A percentile compares a stretch with the other conserved stretches of the same genome.
phyloP scores from a whole-genome alignment of 1,139 yeast genomes.

The Debaryomyces udenii region DNA sequence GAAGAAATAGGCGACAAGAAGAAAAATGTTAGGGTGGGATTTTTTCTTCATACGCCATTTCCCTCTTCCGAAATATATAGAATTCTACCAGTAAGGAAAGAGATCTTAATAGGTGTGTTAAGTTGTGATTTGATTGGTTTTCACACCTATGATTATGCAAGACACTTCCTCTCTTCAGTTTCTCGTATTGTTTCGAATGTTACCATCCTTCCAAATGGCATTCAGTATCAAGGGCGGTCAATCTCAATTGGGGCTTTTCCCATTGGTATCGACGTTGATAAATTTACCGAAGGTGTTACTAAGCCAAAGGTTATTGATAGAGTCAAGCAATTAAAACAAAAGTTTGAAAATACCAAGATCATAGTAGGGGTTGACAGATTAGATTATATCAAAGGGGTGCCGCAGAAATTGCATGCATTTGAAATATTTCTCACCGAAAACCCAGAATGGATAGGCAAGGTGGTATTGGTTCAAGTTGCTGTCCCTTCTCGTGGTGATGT shows the following conservation, averaged over 20 bases:
- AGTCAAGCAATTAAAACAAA: slow-evolving; percentile 60
- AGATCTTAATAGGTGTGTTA: slow-evolving; percentile 86
- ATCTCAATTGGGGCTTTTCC: slow-evolving; percentile 97
- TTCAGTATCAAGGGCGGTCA: slow-evolving; percentile 72
- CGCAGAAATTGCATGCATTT: slow-evolving; percentile 94
- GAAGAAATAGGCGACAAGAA: slow-evolving; percentile 53
- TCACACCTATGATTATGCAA: slow-evolving; percentile 99
- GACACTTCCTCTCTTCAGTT: slow-evolving; percentile 94
- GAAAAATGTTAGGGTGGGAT: slow-evolving; percentile 77
- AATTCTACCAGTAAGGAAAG: slow-evolving; percentile 92
- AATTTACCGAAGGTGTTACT: slow-evolving; percentile 78
- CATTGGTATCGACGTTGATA: slow-evolving; percentile 95
- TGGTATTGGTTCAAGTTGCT: slow-evolving; percentile 93
- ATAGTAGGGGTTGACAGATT: slow-evolving; percentile 95
- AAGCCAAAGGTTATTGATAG: slow-evolving; percentile 65
- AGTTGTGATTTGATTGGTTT: slow-evolving; percentile 96
- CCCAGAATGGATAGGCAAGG: slow-evolving; percentile 98
- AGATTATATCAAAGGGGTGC: slow-evolving; percentile 96
- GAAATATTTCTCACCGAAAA: slow-evolving; percentile 89
- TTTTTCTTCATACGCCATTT: slow-evolving; percentile 96
- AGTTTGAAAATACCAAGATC: slow-evolving; percentile 71
- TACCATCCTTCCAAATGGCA: slow-evolving; percentile 89
- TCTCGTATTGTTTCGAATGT: slow-evolving; percentile 75
- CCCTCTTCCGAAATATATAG: slow-evolving; percentile 96
- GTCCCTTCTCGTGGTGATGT: slow-evolving; percentile 98